Conservation (phyloP, 495 filamentous ascomycete species). For the Xylaria longipes region DNA sequence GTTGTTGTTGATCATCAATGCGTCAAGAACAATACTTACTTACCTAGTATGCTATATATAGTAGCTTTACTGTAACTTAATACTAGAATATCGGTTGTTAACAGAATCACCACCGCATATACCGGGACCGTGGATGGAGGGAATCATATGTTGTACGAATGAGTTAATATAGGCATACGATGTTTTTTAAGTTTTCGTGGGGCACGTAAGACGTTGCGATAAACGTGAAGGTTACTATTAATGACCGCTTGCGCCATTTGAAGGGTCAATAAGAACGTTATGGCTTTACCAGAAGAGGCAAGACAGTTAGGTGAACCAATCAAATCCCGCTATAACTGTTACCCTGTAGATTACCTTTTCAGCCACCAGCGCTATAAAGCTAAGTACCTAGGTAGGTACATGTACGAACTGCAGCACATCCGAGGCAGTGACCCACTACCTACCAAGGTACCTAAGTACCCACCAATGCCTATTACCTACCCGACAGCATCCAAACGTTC, state of each 20-base stretch:
- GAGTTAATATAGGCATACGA: neutral
- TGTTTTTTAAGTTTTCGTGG: neutral
- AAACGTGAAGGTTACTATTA: neutral
- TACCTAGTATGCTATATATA: neutral
- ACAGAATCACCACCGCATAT: neutral
- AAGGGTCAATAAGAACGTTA: neutral
- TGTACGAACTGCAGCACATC: neutral
- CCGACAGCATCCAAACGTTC: neutral
- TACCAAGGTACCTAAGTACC: neutral
- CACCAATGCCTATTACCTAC: too few species aligned
- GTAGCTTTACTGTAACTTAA: too few species aligned
- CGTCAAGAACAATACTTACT: neutral
- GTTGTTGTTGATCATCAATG: neutral
- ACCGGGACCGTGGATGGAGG: neutral
- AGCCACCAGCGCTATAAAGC: neutral
- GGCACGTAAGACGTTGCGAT: conserved; percentile 12
- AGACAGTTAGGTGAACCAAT: neutral
- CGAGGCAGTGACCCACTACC: neutral
- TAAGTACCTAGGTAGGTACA: neutral
- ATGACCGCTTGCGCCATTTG: neutral
- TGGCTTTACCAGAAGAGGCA: conserved; percentile 12
- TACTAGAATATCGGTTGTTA: neutral
- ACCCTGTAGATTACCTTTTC: neutral
- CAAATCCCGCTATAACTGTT: neutral
- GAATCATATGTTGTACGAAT: neutral